Evolutionary conservation across 768 basidiomycete species (phyloP), one percentile per base, ranked within the genome.

Genomic region (Hysterangium stoloniferum): DNA sequence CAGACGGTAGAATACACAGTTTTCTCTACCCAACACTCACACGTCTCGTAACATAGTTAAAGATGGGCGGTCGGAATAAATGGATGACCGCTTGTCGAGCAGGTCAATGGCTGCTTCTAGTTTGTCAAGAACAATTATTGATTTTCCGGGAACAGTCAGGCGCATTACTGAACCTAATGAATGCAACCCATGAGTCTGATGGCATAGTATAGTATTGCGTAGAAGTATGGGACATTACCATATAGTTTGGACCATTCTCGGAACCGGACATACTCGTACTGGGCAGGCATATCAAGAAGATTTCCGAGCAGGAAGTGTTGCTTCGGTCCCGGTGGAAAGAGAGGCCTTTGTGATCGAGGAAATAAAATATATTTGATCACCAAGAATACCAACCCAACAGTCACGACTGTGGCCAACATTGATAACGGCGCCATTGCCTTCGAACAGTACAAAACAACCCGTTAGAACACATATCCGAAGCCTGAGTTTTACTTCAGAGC

Each of bases 121-220:
- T 27, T 57, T 56, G 43, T 61, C 63, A 33, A 67, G 54, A 25
- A 67, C 49, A 11, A 67, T 44, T 41, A 56, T 33, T 6, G 48
- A 22, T 27, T 54, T 45, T 13, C 54, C 54, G 15, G 41, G 33
- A 8, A 55, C n/a, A 24, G 28, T 47, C 5, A 55, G 24, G 20
- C 32, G 32, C 33, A 53, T 47, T 3, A 55, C 13, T 9, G 48
- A 42, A 12, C 54, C 52, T 53, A 28, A 19, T 7, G 48, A 34
- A 17, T 9, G 11, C 33, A 34, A 9, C 17, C 9, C 33, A 9
- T 34, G 11, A 34, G 33, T 9, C 11, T 9, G 11, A 9, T 49
- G 42, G 60, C 7, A n/a, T 73, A 71, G 53, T 75, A 73, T n/a
- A 72, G 70, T 43, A 72, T 65, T 24, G 73, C 57, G 34, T 62